A percentile compares a stretch with the other conserved stretches of the same genome.
These are phyloP conservation scores for Coelastrella sp. DNA, from an alignment of 139 green algal species.

Conservation along the genomic window DNA sequence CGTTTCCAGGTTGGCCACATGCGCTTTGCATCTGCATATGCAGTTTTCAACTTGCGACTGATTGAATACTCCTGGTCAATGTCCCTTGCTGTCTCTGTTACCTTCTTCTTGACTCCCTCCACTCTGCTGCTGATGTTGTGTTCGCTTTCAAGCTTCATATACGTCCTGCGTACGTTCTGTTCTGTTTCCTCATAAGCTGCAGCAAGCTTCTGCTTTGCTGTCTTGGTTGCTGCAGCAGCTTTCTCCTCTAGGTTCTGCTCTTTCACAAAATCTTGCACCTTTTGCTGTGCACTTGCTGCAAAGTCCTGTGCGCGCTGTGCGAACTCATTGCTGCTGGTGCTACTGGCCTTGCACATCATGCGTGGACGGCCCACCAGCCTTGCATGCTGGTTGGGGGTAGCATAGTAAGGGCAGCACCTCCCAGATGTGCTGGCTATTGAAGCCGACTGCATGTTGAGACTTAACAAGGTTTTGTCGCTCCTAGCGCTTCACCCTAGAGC, in stretches of 20 bases:
- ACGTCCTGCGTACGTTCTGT: slow-evolving; percentile 26
- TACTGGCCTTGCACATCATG: not conserved
- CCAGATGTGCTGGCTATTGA: not conserved
- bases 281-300: slow-evolving; percentile 12
- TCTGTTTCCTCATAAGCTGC: slow-evolving; percentile 23
- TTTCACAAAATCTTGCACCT: slow-evolving; percentile 37
- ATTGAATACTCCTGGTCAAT: slow-evolving; percentile 36
- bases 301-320: slow-evolving; percentile 16
- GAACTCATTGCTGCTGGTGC: slow-evolving; percentile 8
- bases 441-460: not conserved
- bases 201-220: not conserved
- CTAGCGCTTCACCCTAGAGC: not conserved
- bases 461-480: not conserved
- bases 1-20: slow-evolving; percentile 32
- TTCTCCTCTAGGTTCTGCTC: slow-evolving; percentile 47
- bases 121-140: slow-evolving; percentile 31
- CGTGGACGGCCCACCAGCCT: not conserved
- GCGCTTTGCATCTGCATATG: not conserved
- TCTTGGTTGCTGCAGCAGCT: slow-evolving; percentile 22
- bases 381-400: not conserved
- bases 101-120: not conserved
- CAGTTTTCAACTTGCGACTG: not conserved
- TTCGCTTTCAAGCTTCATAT: slow-evolving; percentile 37
- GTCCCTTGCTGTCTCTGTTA: slow-evolving; percentile 33
- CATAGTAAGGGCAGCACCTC: not conserved